phyloP scores from a whole-genome alignment of 1,284 basidiomycete genomes.

The Trametes hirsuta region DNA sequence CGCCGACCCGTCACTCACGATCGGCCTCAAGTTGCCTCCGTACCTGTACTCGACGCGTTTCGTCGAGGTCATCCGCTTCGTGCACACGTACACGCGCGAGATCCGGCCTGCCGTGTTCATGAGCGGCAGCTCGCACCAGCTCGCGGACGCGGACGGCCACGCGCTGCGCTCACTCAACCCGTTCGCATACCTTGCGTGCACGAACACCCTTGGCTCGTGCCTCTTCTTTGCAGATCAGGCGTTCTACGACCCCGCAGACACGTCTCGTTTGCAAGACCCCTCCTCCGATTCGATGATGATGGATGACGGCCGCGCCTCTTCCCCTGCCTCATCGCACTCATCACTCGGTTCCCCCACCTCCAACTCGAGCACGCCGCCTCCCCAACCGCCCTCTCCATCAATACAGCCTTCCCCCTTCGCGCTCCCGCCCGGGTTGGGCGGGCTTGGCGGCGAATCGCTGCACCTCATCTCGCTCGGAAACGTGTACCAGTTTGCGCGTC shows the following conservation, averaged over 20 bases:
- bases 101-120: slow-evolving; percentile 29
- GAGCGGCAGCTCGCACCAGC: slow-evolving; percentile 13
- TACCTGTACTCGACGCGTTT: slow-evolving; percentile 71
- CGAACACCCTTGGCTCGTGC: slow-evolving; percentile 76
- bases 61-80: slow-evolving; percentile 48
- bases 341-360: slow-evolving; percentile 13
- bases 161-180: slow-evolving; percentile 43
- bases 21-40: slow-evolving; percentile 83
- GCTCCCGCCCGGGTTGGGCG: slow-evolving; percentile 65
- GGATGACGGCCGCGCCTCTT: slow-evolving; percentile 9
- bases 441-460: slow-evolving; percentile 75
- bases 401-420: slow-evolving; percentile 43
- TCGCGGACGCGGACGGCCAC: slow-evolving; percentile 30
- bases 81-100: slow-evolving; percentile 40
- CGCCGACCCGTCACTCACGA: slow-evolving; percentile 56
- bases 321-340: slow-evolving; percentile 2
- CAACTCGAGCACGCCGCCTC: slow-evolving; percentile 13
- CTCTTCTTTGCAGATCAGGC: slow-evolving; percentile 63
- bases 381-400: slow-evolving; percentile 9
- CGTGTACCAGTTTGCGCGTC: slow-evolving; percentile 58
- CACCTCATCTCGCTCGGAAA: slow-evolving; percentile 78
- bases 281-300: slow-evolving; percentile 6
- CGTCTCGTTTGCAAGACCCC: not conserved
- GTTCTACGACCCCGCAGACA: slow-evolving; percentile 6
- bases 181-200: slow-evolving; percentile 58